A percentile compares a stretch with the other conserved stretches of the same genome.
Evolutionary conservation across 371 early-diverging fungal genomes (phyloP).

Genomic region (Apophysomyces elegans): DNA sequence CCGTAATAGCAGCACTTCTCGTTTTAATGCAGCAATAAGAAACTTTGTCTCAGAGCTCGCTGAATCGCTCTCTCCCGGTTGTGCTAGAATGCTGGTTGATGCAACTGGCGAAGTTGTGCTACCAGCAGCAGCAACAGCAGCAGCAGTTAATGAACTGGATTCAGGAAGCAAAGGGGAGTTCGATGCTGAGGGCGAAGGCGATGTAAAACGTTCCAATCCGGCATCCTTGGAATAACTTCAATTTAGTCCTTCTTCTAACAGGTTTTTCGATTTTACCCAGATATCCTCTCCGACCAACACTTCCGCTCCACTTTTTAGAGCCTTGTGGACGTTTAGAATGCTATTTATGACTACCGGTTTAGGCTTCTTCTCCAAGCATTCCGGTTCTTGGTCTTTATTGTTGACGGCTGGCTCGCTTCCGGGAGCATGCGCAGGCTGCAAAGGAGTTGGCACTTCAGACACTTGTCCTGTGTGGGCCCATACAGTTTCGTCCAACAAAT

Average conservation of each 20-base stretch:
- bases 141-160: constrained; percentile 12
- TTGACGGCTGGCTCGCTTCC: neutral
- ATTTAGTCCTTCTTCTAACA: neutral
- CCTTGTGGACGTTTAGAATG: constrained; percentile 50
- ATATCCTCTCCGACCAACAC: constrained; percentile 57
- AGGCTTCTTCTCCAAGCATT: constrained; percentile 10
- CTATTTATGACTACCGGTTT: constrained; percentile 38
- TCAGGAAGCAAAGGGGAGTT: constrained; percentile 14
- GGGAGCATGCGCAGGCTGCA: neutral
- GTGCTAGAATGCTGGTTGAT: neutral
- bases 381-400: constrained; percentile 3
- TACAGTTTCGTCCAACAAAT: constrained; percentile 38
- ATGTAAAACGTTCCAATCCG: constrained; percentile 26
- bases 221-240: constrained; percentile 30
- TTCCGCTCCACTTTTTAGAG: constrained; percentile 56
- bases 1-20: constrained; percentile 60
- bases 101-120: constrained; percentile 3
- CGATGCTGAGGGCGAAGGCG: constrained; percentile 18
- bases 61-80: neutral
- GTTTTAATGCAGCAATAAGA: constrained; percentile 52
- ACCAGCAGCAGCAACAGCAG: constrained; percentile 1
- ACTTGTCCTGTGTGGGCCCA: constrained; percentile 24
- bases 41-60: constrained; percentile 38
- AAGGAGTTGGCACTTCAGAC: constrained; percentile 1
- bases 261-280: constrained; percentile 37